Percentiles rank a stretch among this genome's conserved stretches.
Evolutionary conservation across 257 asterid species (phyloP).

Genomic region (Scutellaria galericulata): DNA sequence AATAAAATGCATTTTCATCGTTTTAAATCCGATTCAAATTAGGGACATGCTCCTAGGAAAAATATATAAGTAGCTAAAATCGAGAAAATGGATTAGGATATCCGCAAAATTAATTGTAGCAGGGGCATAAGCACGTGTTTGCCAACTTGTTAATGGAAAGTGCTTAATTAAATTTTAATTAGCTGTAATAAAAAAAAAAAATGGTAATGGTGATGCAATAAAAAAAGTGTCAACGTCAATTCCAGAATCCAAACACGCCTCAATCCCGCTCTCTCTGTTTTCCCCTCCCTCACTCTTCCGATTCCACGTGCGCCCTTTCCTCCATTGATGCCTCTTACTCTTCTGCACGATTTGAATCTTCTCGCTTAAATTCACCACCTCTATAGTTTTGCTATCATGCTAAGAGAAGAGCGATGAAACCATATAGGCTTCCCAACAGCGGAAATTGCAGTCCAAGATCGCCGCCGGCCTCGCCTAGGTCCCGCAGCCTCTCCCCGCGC

Average conservation of each 20-base stretch:
- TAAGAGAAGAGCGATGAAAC: slow-evolving; percentile 74
- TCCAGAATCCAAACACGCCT: slow-evolving; percentile 27
- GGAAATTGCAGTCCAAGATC: slow-evolving; percentile 91
- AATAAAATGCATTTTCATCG: too few relatives aligned
- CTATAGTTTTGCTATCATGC: slow-evolving; percentile 40
- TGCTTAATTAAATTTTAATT: too few relatives aligned
- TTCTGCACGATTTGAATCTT: slow-evolving; percentile 32
- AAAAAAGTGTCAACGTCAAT: slow-evolving; percentile 23
- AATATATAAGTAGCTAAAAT: too few relatives aligned
- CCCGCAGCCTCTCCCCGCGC: slow-evolving; percentile 85
- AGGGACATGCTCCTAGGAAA: too few relatives aligned
- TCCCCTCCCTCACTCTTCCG: slow-evolving; percentile 17
- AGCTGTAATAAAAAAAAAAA: not conserved
- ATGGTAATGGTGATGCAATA: not conserved
- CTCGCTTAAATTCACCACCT: slow-evolving; percentile 7
- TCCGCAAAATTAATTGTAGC: not conserved
- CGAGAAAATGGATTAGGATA: not conserved
- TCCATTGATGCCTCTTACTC: not conserved
- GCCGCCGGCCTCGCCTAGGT: slow-evolving; percentile 76
- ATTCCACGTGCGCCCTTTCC: slow-evolving; percentile 29
- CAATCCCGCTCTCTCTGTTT: not conserved
- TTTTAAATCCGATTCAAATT: too few relatives aligned
- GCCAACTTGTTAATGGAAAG: slow-evolving; percentile 32
- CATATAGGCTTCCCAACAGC: slow-evolving; percentile 85
- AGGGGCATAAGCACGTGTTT: slow-evolving; percentile 22